phyloP scores from a whole-genome alignment of 306 rosid genomes.

The Pueraria montana region DNA sequence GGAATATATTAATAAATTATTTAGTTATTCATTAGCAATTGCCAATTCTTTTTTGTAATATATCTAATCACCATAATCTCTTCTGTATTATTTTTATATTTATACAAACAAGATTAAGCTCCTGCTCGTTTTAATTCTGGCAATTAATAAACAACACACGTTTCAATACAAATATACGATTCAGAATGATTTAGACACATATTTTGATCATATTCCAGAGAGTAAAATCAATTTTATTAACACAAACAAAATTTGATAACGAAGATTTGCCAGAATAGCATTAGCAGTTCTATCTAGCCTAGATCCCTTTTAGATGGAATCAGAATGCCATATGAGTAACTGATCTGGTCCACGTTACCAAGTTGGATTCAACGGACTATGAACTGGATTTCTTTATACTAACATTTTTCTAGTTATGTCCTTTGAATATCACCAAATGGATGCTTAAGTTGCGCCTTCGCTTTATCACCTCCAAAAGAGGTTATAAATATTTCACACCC shows the following conservation, averaged over 20 bases:
- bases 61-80: neutral
- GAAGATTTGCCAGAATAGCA: constrained; percentile 51
- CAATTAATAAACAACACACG: neutral
- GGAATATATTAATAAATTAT: too few relatives aligned
- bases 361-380: constrained; percentile 5
- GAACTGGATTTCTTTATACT: constrained; percentile 37
- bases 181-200: neutral
- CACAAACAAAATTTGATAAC: constrained; percentile 29
- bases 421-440: constrained; percentile 33
- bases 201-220: neutral
- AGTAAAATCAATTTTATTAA: neutral
- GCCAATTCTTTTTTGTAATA: neutral
- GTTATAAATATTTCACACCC: neutral
- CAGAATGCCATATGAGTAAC: constrained; percentile 34
- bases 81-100: neutral
- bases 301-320: constrained; percentile 40
- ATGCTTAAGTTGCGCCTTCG: constrained; percentile 20
- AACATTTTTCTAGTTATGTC: constrained; percentile 20
- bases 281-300: constrained; percentile 3
- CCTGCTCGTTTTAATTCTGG: neutral
- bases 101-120: constrained; percentile 1
- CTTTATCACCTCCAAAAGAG: constrained; percentile 5
- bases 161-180: too few relatives aligned
- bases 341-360: constrained; percentile 19
- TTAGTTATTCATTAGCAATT: neutral